Conservation (phyloP, 2,329 filamentous ascomycete species). For the Trichoderma atroviride region DNA sequence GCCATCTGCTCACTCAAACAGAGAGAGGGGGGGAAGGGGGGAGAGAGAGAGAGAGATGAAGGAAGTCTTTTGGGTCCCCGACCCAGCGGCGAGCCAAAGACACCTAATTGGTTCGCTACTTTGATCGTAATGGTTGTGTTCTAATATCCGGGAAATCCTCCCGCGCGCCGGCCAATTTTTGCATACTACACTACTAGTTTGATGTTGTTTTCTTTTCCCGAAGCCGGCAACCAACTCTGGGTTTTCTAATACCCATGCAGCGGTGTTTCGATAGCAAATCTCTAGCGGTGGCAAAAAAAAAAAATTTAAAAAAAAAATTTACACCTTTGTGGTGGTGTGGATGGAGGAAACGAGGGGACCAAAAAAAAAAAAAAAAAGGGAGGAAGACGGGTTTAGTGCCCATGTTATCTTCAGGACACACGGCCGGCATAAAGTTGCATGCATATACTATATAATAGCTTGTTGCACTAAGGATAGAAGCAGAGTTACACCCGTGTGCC, state of each 20-base stretch:
- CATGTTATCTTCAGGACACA: background rate
- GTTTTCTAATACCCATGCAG: background rate
- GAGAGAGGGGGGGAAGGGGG: background rate
- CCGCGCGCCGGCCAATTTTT: background rate
- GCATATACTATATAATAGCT: background rate
- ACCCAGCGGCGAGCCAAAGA: background rate
- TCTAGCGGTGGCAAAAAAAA: background rate
- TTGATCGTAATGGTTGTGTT: background rate
- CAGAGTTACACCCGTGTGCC: slow-evolving; percentile 22
- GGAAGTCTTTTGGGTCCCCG: background rate
- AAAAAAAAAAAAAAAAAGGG: background rate
- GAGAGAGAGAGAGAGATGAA: background rate
- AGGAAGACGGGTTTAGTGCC: no score
- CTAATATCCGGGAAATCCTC: slow-evolving; percentile 18
- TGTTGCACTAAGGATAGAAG: background rate
- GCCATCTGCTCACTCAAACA: background rate
- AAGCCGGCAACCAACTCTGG: background rate
- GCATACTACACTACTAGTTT: background rate
- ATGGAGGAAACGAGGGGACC: background rate
- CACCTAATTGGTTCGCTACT: slow-evolving; percentile 16
- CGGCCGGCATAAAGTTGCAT: background rate
- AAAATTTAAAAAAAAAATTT: background rate
- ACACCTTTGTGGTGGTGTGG: background rate
- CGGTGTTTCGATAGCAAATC: background rate
- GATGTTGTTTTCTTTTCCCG: background rate